Base-by-base conservation (phyloP, 495 filamentous ascomycete genomes). In the Talaromyces nanjingensis region DNA sequence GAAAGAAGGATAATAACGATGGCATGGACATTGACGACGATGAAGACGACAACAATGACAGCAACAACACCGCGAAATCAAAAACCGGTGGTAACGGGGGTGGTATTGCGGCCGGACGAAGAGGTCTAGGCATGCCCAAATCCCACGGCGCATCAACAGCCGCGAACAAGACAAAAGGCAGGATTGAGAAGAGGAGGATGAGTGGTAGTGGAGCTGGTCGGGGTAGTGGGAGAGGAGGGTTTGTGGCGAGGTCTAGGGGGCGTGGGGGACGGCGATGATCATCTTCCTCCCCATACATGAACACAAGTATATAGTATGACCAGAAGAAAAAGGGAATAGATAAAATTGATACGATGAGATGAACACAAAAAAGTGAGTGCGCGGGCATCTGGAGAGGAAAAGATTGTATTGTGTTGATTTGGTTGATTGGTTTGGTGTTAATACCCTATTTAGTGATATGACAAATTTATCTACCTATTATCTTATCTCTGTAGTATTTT, bases 21-120 rank as follows among this genome's bases (percentile, higher is more conserved):
- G 73, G 73, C 55, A 82, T 82, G 31, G 88, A 86, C 54, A 92
- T 91, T 83, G 88, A 90, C 22, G 78, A 89, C 24, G 90, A 91
- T 69, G 86, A 86, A 63, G 81, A 81, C 45, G 72, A 71, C 5
- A 64, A 59, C 20, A 54, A 60, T 25, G 73, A 76, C 6, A 69
- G 73, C 16, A 69, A 76, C 6, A 69, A 73, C 16, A 69, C 68
- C 5, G 66, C 56, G 53, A 67, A 73, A 59, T 62, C 60, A 49
- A 62, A 64, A 56, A 42, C 57, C 54, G 64, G 60, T 64, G 66
- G 64, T 64, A n/a, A n/a, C n/a, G n/a, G n/a, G n/a, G 63, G 66
- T 70, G 60, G 71, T 18, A 63, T 29, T 5, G 39, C 59, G 2
- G 39, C 56, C 37, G 72, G 70, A 42, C 74, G 78, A 67, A 75